A percentile compares a stretch with the other conserved stretches of the same genome.
Evolutionary conservation across 345 rosid genomes (phyloP).

Genomic region (Anastatica hierochuntica): DNA sequence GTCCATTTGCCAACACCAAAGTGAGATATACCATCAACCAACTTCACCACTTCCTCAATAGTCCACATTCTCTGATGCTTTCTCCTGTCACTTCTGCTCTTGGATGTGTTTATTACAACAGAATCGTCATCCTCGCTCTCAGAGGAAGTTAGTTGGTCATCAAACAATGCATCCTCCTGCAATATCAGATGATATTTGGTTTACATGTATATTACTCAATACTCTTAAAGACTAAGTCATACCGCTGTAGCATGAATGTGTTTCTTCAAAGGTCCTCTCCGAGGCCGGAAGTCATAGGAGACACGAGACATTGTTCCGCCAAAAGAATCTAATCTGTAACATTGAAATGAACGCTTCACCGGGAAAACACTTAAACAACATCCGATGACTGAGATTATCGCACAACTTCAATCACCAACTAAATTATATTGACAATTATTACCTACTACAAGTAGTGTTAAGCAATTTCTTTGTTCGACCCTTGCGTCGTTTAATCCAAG

Average conservation of each 20-base stretch:
- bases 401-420: no score
- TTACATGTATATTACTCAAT: no score
- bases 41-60: slow-evolving; percentile 55
- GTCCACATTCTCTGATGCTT: slow-evolving; percentile 92
- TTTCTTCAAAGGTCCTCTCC: slow-evolving; percentile 35
- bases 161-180: slow-evolving; percentile 37
- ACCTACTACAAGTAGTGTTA: slow-evolving; percentile 37
- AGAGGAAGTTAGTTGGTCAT: no score
- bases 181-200: not conserved
- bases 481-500: slow-evolving; percentile 14
- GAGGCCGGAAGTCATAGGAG: slow-evolving; percentile 29
- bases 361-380: no score
- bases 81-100: slow-evolving; percentile 49
- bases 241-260: slow-evolving; percentile 14
- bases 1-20: slow-evolving; percentile 95
- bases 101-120: slow-evolving; percentile 32
- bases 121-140: slow-evolving; percentile 48
- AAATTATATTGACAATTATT: slow-evolving; percentile 13
- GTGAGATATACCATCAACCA: slow-evolving; percentile 78
- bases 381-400: no score
- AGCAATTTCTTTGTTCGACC: slow-evolving; percentile 34
- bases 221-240: no score
- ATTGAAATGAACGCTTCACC: no score
- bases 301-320: slow-evolving; percentile 17
- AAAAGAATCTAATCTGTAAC: slow-evolving; percentile 21